Conservation (phyloP, 2,329 filamentous ascomycete species). For the Ceratocystis cubensis region DNA sequence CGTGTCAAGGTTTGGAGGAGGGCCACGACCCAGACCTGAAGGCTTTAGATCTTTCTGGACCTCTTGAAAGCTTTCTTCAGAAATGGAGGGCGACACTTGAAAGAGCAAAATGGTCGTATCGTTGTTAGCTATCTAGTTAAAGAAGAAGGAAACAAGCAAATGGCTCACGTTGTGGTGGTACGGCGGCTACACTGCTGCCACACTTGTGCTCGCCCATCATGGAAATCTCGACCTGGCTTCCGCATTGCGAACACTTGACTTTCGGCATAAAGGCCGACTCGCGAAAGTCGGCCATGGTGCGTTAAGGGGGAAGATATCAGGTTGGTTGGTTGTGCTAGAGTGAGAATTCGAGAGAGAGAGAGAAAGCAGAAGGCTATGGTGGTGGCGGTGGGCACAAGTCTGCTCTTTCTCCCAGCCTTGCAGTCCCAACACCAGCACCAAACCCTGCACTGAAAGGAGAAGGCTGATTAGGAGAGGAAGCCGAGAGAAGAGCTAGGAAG, state of each 20-base stretch:
- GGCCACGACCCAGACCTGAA: constrained; percentile 12
- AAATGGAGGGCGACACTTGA: constrained; percentile 13
- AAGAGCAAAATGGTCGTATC: not conserved
- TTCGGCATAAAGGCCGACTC: constrained; percentile 63
- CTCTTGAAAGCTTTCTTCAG: constrained; percentile 16
- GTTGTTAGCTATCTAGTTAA: not conserved
- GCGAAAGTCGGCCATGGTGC: constrained; percentile 32
- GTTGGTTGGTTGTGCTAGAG: not conserved
- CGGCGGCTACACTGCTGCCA: constrained; percentile 9
- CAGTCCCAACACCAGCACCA: constrained; percentile 2
- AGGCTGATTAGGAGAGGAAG: not conserved
- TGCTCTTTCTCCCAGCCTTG: not conserved
- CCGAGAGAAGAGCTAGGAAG: not conserved
- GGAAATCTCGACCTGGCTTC: constrained; percentile 65
- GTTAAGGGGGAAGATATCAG: not conserved
- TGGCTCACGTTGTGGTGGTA: constrained; percentile 21
- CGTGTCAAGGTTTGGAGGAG: constrained; percentile 39
- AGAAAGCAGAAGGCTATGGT: not conserved
- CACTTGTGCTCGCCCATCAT: constrained; percentile 80
- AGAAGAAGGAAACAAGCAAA: constrained; percentile 25
- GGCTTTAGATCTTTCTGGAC: not conserved
- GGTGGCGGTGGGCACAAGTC: not conserved
- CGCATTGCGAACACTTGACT: constrained; percentile 79
- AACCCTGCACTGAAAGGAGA: not conserved
- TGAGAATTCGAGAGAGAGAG: not conserved